Conservation (phyloP, 768 basidiomycete species). For the Lactifluus pinguis region DNA sequence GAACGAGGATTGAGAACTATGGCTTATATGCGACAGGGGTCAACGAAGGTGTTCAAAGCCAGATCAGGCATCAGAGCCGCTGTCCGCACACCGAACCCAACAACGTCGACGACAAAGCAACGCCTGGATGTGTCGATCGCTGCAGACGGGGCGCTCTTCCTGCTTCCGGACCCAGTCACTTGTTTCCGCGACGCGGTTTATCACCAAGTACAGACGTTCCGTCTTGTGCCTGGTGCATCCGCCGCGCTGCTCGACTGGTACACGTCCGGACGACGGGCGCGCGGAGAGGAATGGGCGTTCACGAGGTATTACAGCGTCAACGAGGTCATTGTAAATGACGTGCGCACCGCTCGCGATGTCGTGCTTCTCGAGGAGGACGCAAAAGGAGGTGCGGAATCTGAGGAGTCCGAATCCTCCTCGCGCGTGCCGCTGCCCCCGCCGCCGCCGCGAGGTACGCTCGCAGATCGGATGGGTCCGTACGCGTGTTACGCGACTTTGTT, state of each 20-base stretch:
- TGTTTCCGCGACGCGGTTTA: slow-evolving; percentile 84
- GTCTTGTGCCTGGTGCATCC: slow-evolving; percentile 49
- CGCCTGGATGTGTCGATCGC: slow-evolving; percentile 49
- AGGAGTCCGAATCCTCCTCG: neutral
- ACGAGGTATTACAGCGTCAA: slow-evolving; percentile 78
- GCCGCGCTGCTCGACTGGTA: slow-evolving; percentile 83
- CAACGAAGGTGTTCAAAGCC: slow-evolving; percentile 90
- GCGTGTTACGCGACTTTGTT: slow-evolving; percentile 85
- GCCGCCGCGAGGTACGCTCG: slow-evolving; percentile 39
- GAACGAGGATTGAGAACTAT: neutral
- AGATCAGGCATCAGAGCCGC: slow-evolving; percentile 55
- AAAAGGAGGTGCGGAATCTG: neutral
- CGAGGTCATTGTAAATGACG: slow-evolving; percentile 62
- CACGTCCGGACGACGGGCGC: slow-evolving; percentile 75
- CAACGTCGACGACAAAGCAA: slow-evolving; percentile 41
- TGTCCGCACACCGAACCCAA: slow-evolving; percentile 11
- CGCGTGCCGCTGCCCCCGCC: neutral
- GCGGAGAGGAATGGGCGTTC: slow-evolving; percentile 88
- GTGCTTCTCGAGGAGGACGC: slow-evolving; percentile 51
- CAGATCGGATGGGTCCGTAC: slow-evolving; percentile 65
- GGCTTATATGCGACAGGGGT: slow-evolving; percentile 47
- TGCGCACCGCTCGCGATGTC: slow-evolving; percentile 65
- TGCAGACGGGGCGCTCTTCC: slow-evolving; percentile 49
- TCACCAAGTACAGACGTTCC: slow-evolving; percentile 74
- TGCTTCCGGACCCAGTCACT: slow-evolving; percentile 89